Conservation (phyloP, 306 rosid species). For the Hylodesmum podocarpum region DNA sequence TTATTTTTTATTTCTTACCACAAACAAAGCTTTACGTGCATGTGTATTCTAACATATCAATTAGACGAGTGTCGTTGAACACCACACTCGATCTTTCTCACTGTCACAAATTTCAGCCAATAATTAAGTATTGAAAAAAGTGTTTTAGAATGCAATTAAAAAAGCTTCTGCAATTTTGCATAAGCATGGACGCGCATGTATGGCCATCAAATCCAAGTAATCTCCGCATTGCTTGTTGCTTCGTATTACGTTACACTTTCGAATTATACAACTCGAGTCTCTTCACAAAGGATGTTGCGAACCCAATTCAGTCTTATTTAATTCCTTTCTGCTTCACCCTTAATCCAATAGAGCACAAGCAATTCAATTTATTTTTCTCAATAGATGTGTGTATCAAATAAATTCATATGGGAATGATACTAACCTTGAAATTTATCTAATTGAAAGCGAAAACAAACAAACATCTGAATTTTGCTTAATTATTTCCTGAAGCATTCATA, state of each 20-base stretch:
- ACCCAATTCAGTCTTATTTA: background rate
- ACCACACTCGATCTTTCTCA: no score
- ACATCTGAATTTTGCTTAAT: background rate
- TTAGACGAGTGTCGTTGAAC: no score
- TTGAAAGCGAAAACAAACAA: background rate
- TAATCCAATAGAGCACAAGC: background rate
- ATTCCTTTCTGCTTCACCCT: background rate
- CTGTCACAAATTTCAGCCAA: no score
- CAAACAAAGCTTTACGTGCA: background rate
- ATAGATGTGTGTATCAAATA: background rate
- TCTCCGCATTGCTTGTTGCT: background rate
- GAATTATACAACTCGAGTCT: background rate
- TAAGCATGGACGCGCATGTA: no score
- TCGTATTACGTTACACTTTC: background rate
- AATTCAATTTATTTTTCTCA: background rate
- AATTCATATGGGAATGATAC: background rate
- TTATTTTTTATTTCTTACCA: background rate
- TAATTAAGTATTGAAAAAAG: no score
- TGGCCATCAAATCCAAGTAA: background rate
- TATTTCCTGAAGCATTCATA: background rate
- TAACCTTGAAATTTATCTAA: background rate
- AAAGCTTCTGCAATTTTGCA: background rate
- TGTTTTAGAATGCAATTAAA: background rate
- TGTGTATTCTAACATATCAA: background rate
- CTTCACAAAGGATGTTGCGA: background rate